Percentiles rank a stretch among this genome's conserved stretches.
Evolutionary conservation across 306 rosid species (phyloP).

Genomic region (Rosa lucieae): DNA sequence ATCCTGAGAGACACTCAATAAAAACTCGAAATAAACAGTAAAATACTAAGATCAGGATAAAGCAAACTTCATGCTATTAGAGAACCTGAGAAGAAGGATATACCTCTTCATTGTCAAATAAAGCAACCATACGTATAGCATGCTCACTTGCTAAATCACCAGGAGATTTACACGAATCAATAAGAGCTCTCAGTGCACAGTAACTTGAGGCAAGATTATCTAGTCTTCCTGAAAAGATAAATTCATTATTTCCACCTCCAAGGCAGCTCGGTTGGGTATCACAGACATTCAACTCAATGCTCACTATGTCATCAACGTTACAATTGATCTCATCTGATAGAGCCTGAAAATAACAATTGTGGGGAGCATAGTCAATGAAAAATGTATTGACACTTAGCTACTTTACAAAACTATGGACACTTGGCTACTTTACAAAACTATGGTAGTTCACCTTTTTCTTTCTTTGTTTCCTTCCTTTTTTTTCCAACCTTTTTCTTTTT

Average conservation of each 20-base stretch:
- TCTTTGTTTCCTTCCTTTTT: neutral
- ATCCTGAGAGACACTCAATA: neutral
- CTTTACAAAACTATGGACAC: constrained; percentile 3
- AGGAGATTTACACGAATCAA: constrained; percentile 69
- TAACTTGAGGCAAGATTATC: constrained; percentile 96
- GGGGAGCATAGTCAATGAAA: constrained; percentile 11
- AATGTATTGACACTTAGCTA: neutral
- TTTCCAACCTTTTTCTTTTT: neutral
- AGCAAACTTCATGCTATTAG: neutral
- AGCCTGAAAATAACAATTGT: constrained; percentile 48
- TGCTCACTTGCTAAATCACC: constrained; percentile 61
- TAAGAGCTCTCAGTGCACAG: constrained; percentile 88
- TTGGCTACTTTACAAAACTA: constrained; percentile 4
- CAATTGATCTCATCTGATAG: constrained; percentile 81
- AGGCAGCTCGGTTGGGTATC: constrained; percentile 98
- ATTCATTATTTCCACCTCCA: constrained; percentile 93
- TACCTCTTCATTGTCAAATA: constrained; percentile 99
- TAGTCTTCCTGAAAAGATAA: constrained; percentile 95
- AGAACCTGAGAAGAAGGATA: constrained; percentile 23
- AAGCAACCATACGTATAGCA: constrained; percentile 90
- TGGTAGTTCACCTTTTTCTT: too few species aligned
- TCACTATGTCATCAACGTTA: constrained; percentile 65
- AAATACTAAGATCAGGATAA: neutral
- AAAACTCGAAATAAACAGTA: neutral
- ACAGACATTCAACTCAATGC: constrained; percentile 82